A percentile compares a stretch with the other conserved stretches of the same genome.
Evolutionary conservation across 2,329 filamentous ascomycete genomes (phyloP).

Genomic region (Aspergillus oerlinghausenensis): DNA sequence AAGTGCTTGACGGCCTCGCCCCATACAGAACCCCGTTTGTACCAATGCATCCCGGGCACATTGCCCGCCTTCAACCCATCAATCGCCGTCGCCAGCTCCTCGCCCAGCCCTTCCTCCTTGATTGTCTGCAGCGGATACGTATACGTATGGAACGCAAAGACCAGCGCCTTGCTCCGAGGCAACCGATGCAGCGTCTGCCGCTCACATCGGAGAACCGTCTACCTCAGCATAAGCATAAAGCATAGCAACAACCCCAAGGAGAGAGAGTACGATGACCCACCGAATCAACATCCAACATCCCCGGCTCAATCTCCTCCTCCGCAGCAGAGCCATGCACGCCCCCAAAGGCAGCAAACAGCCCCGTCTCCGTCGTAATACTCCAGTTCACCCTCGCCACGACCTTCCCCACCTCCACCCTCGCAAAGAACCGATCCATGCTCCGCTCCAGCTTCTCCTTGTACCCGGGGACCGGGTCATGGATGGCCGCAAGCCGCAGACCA

Average conservation of each 20-base stretch:
- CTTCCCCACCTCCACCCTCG: conserved; percentile 48
- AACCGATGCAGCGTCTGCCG: conserved; percentile 59
- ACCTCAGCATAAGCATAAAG: conserved; percentile 7
- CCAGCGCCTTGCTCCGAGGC: conserved; percentile 49
- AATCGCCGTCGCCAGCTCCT: conserved; percentile 53
- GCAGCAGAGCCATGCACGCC: conserved; percentile 25
- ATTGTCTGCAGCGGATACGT: conserved; percentile 52
- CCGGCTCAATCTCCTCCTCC: conserved; percentile 21
- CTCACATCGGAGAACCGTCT: conserved; percentile 53
- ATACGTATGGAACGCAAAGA: conserved; percentile 63
- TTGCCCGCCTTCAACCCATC: conserved; percentile 56
- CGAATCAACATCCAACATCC: conserved; percentile 44
- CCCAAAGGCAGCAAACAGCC: conserved; percentile 39
- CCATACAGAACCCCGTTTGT: conserved; percentile 57
- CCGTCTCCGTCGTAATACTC: conserved; percentile 37
- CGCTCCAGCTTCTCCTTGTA: conserved; percentile 54
- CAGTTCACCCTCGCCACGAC: conserved; percentile 54
- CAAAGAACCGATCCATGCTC: conserved; percentile 61
- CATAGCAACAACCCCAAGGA: background rate
- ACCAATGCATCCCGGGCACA: conserved; percentile 54
- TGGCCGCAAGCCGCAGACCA: conserved; percentile 47
- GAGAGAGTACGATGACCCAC: conserved; percentile 6
- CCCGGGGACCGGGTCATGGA: conserved; percentile 56
- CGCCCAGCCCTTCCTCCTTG: conserved; percentile 53
- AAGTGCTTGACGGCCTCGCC: conserved; percentile 51